A percentile compares a stretch with the other conserved stretches of the same genome.
phyloP scores from a whole-genome alignment of 1,284 basidiomycete species.

The Acaromyces ingoldii region DNA sequence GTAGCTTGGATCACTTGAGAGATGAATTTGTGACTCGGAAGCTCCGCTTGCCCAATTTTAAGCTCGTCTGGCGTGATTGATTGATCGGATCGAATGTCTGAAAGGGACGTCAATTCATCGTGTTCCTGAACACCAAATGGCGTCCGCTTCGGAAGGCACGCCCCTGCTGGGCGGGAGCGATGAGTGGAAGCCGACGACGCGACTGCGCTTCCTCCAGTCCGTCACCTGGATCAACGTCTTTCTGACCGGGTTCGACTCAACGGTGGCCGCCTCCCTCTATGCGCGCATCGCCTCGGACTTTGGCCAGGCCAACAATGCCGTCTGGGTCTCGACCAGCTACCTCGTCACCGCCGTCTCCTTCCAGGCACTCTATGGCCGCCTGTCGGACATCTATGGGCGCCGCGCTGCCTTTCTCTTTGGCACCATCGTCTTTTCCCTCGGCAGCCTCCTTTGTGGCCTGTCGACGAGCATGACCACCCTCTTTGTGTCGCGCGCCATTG shows the following conservation, averaged over 20 bases:
- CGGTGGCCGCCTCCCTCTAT: background rate
- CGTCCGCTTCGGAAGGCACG: too few relatives aligned
- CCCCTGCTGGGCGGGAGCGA: too few relatives aligned
- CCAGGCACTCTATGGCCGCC: conserved; percentile 45
- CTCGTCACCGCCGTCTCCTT: conserved; percentile 46
- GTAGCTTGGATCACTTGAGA: too few relatives aligned
- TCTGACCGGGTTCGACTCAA: background rate
- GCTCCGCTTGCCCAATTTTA: too few relatives aligned
- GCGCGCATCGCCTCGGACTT: background rate
- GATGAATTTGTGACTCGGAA: too few relatives aligned
- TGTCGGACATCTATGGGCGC: conserved; percentile 47
- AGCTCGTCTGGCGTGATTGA: too few relatives aligned
- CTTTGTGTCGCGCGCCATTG: conserved; percentile 51
- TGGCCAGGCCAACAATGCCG: background rate
- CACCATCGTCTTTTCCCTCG: conserved; percentile 39
- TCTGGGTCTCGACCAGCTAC: conserved; percentile 29
- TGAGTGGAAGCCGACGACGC: background rate
- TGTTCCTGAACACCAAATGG: too few relatives aligned
- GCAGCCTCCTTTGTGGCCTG: conserved; percentile 44
- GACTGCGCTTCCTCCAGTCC: background rate
- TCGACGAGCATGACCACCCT: conserved; percentile 41
- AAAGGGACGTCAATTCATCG: too few relatives aligned
- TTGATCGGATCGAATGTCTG: too few relatives aligned
- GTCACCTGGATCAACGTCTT: background rate
- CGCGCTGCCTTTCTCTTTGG: conserved; percentile 44